Evolutionary conservation across 2,329 filamentous ascomycete species (phyloP), one percentile per base, ranked within the genome.

Genomic region (Talaromyces verruculosus): DNA sequence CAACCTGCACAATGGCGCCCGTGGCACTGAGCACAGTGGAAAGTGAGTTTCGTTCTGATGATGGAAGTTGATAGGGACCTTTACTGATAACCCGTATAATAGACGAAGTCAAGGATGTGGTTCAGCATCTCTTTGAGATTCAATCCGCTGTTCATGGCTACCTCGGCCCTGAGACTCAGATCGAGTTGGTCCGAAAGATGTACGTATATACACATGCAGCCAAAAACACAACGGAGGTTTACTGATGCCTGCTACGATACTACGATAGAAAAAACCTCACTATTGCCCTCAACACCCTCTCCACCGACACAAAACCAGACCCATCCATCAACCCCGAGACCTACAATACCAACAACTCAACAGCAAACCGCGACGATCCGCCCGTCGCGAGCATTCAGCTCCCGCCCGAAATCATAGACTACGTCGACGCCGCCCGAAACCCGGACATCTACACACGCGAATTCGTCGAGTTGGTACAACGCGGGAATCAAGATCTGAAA

Each of bases 401-500:
- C 1, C 87, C 87, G 0, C 82, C 85, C 4, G 87, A 89, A 69
- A 85, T 89, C 37, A 84, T 88, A 69, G 81, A 83, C 64, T 89
- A 89, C 73, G 85, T 89, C 39, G 86, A 89, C 70, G 80, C 83
- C 22, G 83, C 85, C 19, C 84, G 87, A 25, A 89, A 89, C 71
- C 87, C 87, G 7, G 87, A 89, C 71, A 88, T 89, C 69, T 89
- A 88, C 75, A 89, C 86, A 8, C 82, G 87, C 55, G 86, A 89
- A 70, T 88, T 89, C 68, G 85, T 89, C 53, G 87, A 89, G 75
- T 79, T 85, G 33, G 85, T 87, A 8, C 87, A 88, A 77, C 81
- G 83, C 67, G 83, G 84, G 59, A 89, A 89, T 69, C 86, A 88
- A 72, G 83, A 86, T 74, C 76, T 88, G 61, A 87, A 86, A 70